phyloP scores from a whole-genome alignment of 305 asterid genomes.

The Plantago rigida region DNA sequence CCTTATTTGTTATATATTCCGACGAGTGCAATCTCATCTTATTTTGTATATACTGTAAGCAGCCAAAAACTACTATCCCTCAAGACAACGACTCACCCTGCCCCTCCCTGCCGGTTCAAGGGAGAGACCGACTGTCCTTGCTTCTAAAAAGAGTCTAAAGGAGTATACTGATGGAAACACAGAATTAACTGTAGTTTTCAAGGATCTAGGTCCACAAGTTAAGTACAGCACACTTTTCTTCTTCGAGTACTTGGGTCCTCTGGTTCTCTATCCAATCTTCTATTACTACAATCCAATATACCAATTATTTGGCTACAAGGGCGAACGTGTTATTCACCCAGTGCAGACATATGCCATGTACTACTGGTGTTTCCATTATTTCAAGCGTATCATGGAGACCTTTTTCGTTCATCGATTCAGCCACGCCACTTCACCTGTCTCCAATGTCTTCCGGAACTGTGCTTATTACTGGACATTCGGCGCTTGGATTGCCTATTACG shows the following conservation, averaged over 20 bases:
- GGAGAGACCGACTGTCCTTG: slow-evolving; percentile 67
- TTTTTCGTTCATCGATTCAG: slow-evolving; percentile 92
- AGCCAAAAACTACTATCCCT: slow-evolving; percentile 78
- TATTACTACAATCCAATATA: slow-evolving; percentile 54
- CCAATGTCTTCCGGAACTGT: slow-evolving; percentile 88
- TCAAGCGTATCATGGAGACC: slow-evolving; percentile 87
- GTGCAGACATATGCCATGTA: slow-evolving; percentile 83
- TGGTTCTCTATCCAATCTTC: slow-evolving; percentile 75
- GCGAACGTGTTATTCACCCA: slow-evolving; percentile 56
- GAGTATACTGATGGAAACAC: slow-evolving; percentile 57
- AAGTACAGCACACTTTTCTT: slow-evolving; percentile 87
- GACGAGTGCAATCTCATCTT: slow-evolving; percentile 10
- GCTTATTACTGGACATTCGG: slow-evolving; percentile 95
- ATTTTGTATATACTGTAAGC: slow-evolving; percentile 21
- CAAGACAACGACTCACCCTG: slow-evolving; percentile 76
- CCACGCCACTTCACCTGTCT: slow-evolving; percentile 88
- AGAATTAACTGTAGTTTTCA: slow-evolving; percentile 63
- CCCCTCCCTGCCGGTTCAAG: slow-evolving; percentile 65
- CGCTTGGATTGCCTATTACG: slow-evolving; percentile 68
- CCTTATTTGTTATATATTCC: not conserved
- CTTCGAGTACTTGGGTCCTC: slow-evolving; percentile 86
- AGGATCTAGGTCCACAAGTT: slow-evolving; percentile 90
- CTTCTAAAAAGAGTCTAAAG: slow-evolving; percentile 56
- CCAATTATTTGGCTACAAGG: slow-evolving; percentile 62
- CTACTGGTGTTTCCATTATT: slow-evolving; percentile 90